Conservation (phyloP, 2,329 filamentous ascomycete species). For the Tolypocladium album region DNA sequence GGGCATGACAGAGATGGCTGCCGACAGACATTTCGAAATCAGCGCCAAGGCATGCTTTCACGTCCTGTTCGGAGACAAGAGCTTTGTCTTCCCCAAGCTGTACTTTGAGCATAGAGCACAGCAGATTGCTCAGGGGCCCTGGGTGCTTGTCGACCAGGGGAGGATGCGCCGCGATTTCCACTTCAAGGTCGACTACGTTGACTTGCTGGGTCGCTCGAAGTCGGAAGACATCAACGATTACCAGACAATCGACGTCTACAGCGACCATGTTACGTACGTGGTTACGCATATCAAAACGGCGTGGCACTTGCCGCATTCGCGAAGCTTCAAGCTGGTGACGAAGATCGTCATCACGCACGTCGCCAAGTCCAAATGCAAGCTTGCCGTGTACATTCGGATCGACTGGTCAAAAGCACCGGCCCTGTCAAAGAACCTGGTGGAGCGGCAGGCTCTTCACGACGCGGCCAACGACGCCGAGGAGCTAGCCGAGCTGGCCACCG, state of each 20-base stretch:
- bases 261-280: slow-evolving; percentile 62
- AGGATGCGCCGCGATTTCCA: slow-evolving; percentile 69
- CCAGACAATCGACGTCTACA: slow-evolving; percentile 76
- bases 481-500: slow-evolving; percentile 63
- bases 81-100: slow-evolving; percentile 82
- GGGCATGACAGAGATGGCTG: slow-evolving; percentile 64
- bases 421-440: slow-evolving; percentile 49
- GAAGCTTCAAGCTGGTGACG: slow-evolving; percentile 69
- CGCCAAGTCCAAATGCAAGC: slow-evolving; percentile 83
- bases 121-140: slow-evolving; percentile 77
- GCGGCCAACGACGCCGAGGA: slow-evolving; percentile 62
- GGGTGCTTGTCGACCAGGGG: slow-evolving; percentile 60
- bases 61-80: slow-evolving; percentile 92
- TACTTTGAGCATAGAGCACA: slow-evolving; percentile 74
- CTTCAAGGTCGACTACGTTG: slow-evolving; percentile 61
- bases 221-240: slow-evolving; percentile 62
- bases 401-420: slow-evolving; percentile 67
- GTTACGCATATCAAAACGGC: slow-evolving; percentile 51
- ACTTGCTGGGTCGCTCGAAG: slow-evolving; percentile 52
- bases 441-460: slow-evolving; percentile 65
- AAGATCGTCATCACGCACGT: slow-evolving; percentile 93
- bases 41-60: slow-evolving; percentile 93
- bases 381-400: slow-evolving; percentile 79
- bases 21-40: slow-evolving; percentile 78
- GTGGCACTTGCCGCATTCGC: slow-evolving; percentile 79